Evolutionary conservation across 345 rosid genomes (phyloP), one percentile per base, ranked within the genome.

Genomic region (Eucalyptus polyanthemos): DNA sequence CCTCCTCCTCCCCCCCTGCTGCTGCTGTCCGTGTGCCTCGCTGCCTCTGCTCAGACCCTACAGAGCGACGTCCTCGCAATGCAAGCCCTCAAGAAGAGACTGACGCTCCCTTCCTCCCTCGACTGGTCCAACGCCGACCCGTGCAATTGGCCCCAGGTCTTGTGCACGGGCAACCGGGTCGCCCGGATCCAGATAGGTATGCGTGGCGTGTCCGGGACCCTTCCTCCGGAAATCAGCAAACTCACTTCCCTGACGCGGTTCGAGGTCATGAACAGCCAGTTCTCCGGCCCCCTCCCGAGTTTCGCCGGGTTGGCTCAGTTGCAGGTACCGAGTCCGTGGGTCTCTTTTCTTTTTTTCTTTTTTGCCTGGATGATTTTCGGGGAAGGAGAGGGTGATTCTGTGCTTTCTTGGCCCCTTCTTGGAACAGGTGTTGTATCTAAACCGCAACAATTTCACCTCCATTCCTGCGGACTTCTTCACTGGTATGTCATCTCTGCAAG

Each of bases 111-210:
- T 24, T 2, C 88, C 25, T 90, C 86, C 51, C 90, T 96, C 49
- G 91, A 91, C 58, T 97, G 98, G 99, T 90, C 96, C 14, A 90
- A 92, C 80, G 80, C 95, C 24, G 92, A 96, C 88, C 98, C 97
- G 3, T 98, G 99, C 86, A 25, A 90, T 3, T 96, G 99, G 98
- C 7, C 3, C 5, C 45, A 91, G 4, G 96, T 95, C 42, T 5
- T 7, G 5, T 97, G 98, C 89, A 54, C 86, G 14, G 27, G 62
- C 24, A 89, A 89, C 40, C 92, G 95, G 50, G 95, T 97, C 3
- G 89, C 91, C n/a, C 87, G 91, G 34, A 97, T 98, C 90, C 98
- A 95, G 87, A 95, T 98, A 56, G 94, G 93, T 40, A n/a, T 15
- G 19, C 53, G 19, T 47, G 89, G 50, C 42, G 87, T 97, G 25